phyloP scores from a whole-genome alignment of 2,329 filamentous ascomycete genomes.

The Ascochyta clinopodiicola region DNA sequence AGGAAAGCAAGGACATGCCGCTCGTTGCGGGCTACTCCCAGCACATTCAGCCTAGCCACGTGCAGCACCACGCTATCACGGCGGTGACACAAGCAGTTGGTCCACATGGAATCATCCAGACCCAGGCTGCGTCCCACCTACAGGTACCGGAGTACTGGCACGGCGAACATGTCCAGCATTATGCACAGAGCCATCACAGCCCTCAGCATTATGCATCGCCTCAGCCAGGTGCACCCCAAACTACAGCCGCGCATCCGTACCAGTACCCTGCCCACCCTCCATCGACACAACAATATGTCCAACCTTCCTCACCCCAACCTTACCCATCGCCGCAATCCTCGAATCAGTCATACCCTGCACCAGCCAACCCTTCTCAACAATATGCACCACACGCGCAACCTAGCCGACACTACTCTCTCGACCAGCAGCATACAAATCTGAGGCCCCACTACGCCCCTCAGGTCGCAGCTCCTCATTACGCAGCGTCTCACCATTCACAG shows the following conservation, averaged over 20 bases:
- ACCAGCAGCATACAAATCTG: conserved; percentile 21
- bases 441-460: conserved; percentile 30
- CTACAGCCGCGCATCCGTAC: conserved; percentile 24
- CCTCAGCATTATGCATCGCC: conserved; percentile 35
- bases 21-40: conserved; percentile 38
- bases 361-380: conserved; percentile 18
- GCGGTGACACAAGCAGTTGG: conserved; percentile 29
- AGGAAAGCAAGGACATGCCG: conserved; percentile 46
- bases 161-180: conserved; percentile 30
- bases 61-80: conserved; percentile 36
- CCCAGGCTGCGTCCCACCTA: conserved; percentile 37
- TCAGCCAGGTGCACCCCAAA: conserved; percentile 26
- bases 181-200: conserved; percentile 32
- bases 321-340: conserved; percentile 36
- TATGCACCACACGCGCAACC: conserved; percentile 17
- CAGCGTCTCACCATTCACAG: conserved; percentile 28
- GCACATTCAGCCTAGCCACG: conserved; percentile 36
- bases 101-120: conserved; percentile 32
- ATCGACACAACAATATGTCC: conserved; percentile 29
- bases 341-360: conserved; percentile 20
- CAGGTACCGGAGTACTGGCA: conserved; percentile 44
- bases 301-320: conserved; percentile 35
- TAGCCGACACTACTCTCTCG: conserved; percentile 31
- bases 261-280: conserved; percentile 35
- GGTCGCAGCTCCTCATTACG: conserved; percentile 25